Evolutionary conservation across 108 stramenopile species (phyloP).

Genomic region (Nannochloropsis granulata): DNA sequence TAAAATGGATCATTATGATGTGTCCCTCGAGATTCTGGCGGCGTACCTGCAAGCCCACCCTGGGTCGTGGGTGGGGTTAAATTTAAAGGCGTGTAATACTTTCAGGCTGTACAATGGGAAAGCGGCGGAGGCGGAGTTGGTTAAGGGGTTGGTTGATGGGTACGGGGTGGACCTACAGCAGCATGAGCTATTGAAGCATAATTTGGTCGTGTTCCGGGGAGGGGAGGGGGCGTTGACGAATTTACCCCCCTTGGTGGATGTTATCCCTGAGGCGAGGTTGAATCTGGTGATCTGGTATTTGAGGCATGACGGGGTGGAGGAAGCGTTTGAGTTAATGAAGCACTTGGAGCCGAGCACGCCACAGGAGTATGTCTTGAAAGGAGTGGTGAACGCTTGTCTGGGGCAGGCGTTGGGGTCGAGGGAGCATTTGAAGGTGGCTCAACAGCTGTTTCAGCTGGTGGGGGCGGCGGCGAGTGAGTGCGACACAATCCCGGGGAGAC

Average conservation of each 20-base stretch:
- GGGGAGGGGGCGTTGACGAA: conserved; percentile 53
- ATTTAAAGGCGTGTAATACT: conserved; percentile 64
- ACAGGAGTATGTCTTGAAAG: conserved; percentile 61
- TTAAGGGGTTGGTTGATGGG: conserved; percentile 38
- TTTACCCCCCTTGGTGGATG: conserved; percentile 49
- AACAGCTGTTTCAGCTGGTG: conserved; percentile 34
- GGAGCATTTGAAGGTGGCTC: conserved; percentile 45
- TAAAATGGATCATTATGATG: conserved; percentile 68
- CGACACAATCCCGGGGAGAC: conserved; percentile 71
- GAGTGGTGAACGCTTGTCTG: conserved; percentile 49
- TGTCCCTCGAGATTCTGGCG: conserved; percentile 55
- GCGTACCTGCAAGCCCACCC: conserved; percentile 53
- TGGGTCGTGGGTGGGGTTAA: conserved; percentile 50
- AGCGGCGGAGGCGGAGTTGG: conserved; percentile 55
- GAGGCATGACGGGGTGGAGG: conserved; percentile 44
- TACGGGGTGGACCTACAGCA: conserved; percentile 9
- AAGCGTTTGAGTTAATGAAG: conserved; percentile 52
- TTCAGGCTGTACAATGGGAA: conserved; percentile 67
- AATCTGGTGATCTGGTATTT: conserved; percentile 52
- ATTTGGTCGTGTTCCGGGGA: conserved; percentile 53
- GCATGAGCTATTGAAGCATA: conserved; percentile 57
- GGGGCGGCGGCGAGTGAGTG: conserved; percentile 57
- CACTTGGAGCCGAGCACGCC: conserved; percentile 55
- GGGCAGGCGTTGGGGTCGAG: conserved; percentile 44
- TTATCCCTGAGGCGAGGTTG: conserved; percentile 58